Conservation (phyloP, 768 basidiomycete genomes). For the Lactifluus volemus region DNA sequence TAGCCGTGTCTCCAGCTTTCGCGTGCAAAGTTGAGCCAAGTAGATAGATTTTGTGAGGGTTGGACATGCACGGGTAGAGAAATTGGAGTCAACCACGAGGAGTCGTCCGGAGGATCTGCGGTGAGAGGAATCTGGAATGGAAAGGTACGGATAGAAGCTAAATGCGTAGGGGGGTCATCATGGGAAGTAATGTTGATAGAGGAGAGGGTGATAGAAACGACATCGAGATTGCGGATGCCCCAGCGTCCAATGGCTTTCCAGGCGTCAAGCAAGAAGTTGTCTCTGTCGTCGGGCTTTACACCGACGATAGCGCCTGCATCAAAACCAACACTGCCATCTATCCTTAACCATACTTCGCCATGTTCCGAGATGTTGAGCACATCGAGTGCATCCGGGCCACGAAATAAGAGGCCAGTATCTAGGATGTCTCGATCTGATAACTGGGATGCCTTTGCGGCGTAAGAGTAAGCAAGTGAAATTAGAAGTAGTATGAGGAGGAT, state of each 20-base stretch:
- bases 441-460: conserved; percentile 46
- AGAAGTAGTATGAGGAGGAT: conserved; percentile 36
- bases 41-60: not conserved
- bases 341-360: conserved; percentile 50
- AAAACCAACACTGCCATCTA: conserved; percentile 53
- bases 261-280: conserved; percentile 37
- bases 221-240: conserved; percentile 34
- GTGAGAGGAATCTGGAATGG: conserved; percentile 22
- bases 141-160: no score
- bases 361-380: conserved; percentile 52
- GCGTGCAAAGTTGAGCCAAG: no score
- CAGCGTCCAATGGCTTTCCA: conserved; percentile 67
- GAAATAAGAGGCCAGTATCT: conserved; percentile 43
- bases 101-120: no score
- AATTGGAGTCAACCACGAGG: no score
- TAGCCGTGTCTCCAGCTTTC: no score
- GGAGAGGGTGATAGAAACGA: no score
- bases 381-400: conserved; percentile 53
- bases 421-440: conserved; percentile 52
- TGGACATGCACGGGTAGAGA: not conserved
- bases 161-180: no score
- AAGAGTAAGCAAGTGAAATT: conserved; percentile 54
- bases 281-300: conserved; percentile 37
- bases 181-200: no score
- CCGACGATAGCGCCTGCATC: conserved; percentile 56